Evolutionary conservation across 2,329 filamentous ascomycete species (phyloP).

Genomic region (Colletotrichum sp.): DNA sequence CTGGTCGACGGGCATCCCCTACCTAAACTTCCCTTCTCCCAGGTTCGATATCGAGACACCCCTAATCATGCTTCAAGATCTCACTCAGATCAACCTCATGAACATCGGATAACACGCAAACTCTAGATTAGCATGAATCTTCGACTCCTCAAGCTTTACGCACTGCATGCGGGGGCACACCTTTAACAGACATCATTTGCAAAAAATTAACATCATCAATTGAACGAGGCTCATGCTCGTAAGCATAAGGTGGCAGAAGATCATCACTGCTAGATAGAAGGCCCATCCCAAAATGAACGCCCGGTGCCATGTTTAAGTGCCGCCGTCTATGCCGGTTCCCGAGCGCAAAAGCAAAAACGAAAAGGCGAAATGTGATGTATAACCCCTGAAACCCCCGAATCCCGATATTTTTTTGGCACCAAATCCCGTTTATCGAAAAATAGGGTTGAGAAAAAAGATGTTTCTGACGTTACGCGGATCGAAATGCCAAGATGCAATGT

Average conservation of each 20-base stretch:
- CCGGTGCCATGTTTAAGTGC: not conserved
- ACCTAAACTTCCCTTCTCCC: not conserved
- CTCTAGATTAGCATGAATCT: not conserved
- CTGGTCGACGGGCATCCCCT: not conserved
- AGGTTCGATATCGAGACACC: not conserved
- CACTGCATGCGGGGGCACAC: not conserved
- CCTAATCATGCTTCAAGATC: not conserved
- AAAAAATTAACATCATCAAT: not conserved
- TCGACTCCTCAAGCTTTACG: not conserved
- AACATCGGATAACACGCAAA: not conserved
- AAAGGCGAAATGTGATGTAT: not conserved
- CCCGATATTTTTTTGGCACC: not conserved
- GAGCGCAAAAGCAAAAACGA: not conserved
- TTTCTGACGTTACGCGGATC: slow-evolving; percentile 8
- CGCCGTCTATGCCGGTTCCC: not conserved
- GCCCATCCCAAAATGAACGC: not conserved
- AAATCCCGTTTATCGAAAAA: not conserved
- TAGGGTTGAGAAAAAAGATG: not conserved
- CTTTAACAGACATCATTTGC: not conserved
- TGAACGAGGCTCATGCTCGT: slow-evolving; percentile 2
- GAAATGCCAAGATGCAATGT: slow-evolving; percentile 23
- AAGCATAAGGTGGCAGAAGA: not conserved
- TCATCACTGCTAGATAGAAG: not conserved
- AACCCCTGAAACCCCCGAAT: not conserved
- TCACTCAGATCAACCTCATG: not conserved